Conservation (phyloP, 2,329 filamentous ascomycete species). For the Fusarium sp. region DNA sequence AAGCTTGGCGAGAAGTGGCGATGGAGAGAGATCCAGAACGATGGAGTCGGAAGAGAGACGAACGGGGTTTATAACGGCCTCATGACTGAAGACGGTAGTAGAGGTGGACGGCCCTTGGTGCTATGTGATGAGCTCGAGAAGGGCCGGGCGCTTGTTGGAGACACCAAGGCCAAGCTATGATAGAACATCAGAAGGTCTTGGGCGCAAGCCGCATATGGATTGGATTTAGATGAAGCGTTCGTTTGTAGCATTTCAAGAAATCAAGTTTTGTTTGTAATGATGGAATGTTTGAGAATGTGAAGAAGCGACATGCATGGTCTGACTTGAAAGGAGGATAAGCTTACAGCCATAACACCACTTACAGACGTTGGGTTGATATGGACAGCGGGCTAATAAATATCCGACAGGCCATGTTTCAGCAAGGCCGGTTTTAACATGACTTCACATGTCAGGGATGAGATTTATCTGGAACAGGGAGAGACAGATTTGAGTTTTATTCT, state of each 20-base stretch:
- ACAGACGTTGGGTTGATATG: conserved; percentile 1
- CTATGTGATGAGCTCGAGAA: conserved; percentile 55
- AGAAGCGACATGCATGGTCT: not conserved
- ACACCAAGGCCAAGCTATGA: conserved; percentile 40
- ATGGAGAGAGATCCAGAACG: conserved; percentile 67
- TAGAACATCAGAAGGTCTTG: conserved; percentile 26
- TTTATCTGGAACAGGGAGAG: not conserved
- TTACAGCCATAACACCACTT: conserved; percentile 1
- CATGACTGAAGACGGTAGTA: conserved; percentile 62
- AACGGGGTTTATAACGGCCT: conserved; percentile 48
- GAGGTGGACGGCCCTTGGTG: conserved; percentile 58
- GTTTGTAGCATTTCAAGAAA: conserved; percentile 16
- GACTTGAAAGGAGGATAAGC: conserved; percentile 15
- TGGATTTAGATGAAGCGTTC: conserved; percentile 19
- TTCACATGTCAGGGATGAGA: not conserved
- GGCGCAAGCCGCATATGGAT: not conserved
- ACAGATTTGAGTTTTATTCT: not conserved
- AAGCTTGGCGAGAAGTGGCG: conserved; percentile 67
- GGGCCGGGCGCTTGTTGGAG: conserved; percentile 28
- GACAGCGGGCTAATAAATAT: conserved; percentile 28
- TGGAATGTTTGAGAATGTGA: not conserved
- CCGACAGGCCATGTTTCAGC: conserved; percentile 13
- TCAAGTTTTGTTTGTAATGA: not conserved
- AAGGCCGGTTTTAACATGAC: not conserved
- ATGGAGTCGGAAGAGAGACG: conserved; percentile 46